Percentiles rank a stretch among this genome's conserved stretches.
Conservation (phyloP, 441 rosid species). For the Lepidium campestre region DNA sequence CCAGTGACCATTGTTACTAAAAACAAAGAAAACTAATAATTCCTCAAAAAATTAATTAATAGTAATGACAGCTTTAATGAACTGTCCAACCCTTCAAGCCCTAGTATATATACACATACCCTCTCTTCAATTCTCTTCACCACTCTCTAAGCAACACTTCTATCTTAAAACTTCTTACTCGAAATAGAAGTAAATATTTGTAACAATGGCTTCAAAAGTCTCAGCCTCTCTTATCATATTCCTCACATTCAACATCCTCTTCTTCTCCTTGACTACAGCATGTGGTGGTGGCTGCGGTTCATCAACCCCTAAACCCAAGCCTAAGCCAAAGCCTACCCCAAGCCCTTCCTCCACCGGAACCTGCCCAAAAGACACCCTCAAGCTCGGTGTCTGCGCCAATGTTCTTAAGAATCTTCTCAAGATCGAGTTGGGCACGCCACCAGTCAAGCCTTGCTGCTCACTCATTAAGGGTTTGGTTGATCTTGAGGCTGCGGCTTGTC, state of each 20-base stretch:
- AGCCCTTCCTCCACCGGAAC: constrained; percentile 2
- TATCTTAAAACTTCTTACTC: background rate
- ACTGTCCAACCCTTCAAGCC: background rate
- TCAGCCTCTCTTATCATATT: constrained; percentile 28
- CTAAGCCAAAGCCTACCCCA: background rate
- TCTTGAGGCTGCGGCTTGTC: constrained; percentile 50
- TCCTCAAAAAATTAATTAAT: background rate
- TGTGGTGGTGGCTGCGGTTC: constrained; percentile 9
- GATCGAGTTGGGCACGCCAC: constrained; percentile 38
- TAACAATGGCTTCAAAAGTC: constrained; percentile 21
- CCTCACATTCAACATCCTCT: constrained; percentile 34
- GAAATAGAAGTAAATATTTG: background rate
- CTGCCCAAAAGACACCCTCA: constrained; percentile 57
- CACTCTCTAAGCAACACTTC: constrained; percentile 8
- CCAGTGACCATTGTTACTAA: background rate
- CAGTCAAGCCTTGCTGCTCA: constrained; percentile 38
- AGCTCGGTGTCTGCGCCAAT: constrained; percentile 43
- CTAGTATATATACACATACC: background rate
- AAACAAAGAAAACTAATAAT: background rate
- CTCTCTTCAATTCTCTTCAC: constrained; percentile 5
- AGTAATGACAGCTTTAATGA: background rate
- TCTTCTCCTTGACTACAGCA: constrained; percentile 35
- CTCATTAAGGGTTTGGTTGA: constrained; percentile 39
- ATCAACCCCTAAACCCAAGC: constrained; percentile 7
- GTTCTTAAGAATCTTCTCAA: constrained; percentile 35